Conservation (phyloP, 1,284 basidiomycete species). For the Meira nashicola region DNA sequence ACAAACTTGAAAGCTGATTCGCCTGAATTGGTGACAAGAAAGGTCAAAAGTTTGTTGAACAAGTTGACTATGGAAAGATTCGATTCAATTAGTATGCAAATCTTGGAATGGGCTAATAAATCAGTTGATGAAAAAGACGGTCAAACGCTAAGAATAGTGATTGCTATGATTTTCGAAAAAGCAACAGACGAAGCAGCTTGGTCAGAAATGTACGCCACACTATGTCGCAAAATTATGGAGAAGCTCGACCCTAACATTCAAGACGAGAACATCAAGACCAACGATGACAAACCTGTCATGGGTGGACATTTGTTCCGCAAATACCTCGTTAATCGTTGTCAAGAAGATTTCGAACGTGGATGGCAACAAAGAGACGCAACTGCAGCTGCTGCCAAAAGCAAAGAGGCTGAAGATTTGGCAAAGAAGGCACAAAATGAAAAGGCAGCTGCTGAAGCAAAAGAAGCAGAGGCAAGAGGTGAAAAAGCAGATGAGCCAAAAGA, state of each 20-base stretch:
- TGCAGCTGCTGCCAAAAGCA: conserved; percentile 58
- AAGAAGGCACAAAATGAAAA: conserved; percentile 57
- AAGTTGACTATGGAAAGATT: conserved; percentile 96
- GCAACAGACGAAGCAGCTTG: conserved; percentile 90
- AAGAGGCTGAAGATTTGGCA: conserved; percentile 60
- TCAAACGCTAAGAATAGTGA: conserved; percentile 87
- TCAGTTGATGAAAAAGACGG: conserved; percentile 88
- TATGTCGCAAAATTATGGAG: conserved; percentile 91
- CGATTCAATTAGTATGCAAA: conserved; percentile 87
- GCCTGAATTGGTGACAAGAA: conserved; percentile 79
- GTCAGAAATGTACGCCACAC: conserved; percentile 93
- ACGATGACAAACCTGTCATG: conserved; percentile 73
- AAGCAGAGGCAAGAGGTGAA: conserved; percentile 57
- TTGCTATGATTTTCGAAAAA: conserved; percentile 92
- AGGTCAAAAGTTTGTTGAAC: conserved; percentile 89
- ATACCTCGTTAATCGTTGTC: conserved; percentile 85
- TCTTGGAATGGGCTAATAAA: conserved; percentile 90
- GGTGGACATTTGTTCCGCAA: conserved; percentile 84
- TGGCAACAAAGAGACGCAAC: conserved; percentile 61
- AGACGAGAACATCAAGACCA: conserved; percentile 64
- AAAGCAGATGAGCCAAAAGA: conserved; percentile 51
- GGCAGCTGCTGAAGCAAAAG: conserved; percentile 59
- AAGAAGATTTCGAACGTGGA: conserved; percentile 88
- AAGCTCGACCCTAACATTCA: conserved; percentile 76
- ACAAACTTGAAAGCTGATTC: conserved; percentile 59